Percentiles rank a stretch among this genome's conserved stretches.
Conservation (phyloP, 768 basidiomycete species). For the Suillus subaureus region DNA sequence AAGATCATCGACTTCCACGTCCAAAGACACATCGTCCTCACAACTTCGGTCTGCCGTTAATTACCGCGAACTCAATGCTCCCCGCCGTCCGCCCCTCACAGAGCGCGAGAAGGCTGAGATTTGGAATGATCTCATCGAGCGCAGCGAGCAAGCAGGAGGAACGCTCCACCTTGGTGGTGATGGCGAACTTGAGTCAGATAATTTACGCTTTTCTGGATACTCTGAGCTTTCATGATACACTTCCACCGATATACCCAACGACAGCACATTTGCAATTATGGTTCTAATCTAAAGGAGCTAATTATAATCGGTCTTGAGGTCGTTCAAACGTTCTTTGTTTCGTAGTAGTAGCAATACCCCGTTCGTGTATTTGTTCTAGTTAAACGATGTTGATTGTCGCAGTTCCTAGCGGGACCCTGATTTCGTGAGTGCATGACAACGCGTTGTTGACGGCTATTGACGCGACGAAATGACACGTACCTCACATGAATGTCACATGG, state of each 20-base stretch:
- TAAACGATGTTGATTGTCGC: not conserved
- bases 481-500: conserved; percentile 11
- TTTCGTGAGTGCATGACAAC: conserved; percentile 12
- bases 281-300: conserved; percentile 13
- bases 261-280: conserved; percentile 11
- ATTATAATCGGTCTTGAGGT: conserved; percentile 10
- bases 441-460: conserved; percentile 33
- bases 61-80: conserved; percentile 50
- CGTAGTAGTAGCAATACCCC: not conserved
- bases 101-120: conserved; percentile 72
- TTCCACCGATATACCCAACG: not conserved
- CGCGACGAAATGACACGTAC: conserved; percentile 23
- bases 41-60: conserved; percentile 37
- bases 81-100: conserved; percentile 44
- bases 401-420: not conserved
- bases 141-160: conserved; percentile 71
- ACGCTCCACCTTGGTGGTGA: conserved; percentile 59
- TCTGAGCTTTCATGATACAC: conserved; percentile 20
- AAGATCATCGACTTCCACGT: conserved; percentile 15
- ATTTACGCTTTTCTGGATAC: conserved; percentile 37
- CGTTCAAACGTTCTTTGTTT: not conserved
- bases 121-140: conserved; percentile 70
- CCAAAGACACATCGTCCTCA: conserved; percentile 16
- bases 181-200: conserved; percentile 48
- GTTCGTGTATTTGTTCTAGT: not conserved